Evolutionary conservation across 2,329 filamentous ascomycete genomes (phyloP).

Genomic region (Trichoderma sp.): DNA sequence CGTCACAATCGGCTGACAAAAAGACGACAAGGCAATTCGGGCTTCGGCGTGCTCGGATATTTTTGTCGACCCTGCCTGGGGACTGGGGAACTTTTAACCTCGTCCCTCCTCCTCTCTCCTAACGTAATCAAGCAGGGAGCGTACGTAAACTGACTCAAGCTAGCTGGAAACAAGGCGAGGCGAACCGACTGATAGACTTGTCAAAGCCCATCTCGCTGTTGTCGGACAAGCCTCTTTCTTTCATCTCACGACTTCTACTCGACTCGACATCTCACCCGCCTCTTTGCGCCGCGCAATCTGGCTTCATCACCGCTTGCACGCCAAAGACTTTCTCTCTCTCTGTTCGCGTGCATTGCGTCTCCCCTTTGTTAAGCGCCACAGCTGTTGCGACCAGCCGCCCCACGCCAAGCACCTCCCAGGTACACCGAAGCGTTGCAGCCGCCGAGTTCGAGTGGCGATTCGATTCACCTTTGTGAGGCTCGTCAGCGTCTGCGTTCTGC

Average conservation of each 20-base stretch:
- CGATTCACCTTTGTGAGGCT: neutral
- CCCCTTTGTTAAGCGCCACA: slow-evolving; percentile 21
- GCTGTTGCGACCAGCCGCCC: slow-evolving; percentile 20
- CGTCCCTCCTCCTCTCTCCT: neutral
- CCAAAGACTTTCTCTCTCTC: neutral
- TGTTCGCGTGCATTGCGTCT: neutral
- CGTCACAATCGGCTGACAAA: slow-evolving; percentile 14
- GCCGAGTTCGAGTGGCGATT: slow-evolving; percentile 8
- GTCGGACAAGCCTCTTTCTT: neutral
- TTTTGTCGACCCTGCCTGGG: neutral
- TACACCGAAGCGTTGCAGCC: slow-evolving; percentile 2
- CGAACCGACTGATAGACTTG: slow-evolving; percentile 11
- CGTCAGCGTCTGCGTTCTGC: neutral
- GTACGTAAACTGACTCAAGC: slow-evolving; percentile 18
- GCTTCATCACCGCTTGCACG: slow-evolving; percentile 1
- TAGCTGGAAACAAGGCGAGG: slow-evolving; percentile 11
- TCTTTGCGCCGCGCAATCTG: neutral
- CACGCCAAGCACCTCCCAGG: neutral
- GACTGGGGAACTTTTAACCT: neutral
- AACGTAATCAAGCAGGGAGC: slow-evolving; percentile 20
- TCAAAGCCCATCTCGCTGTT: neutral
- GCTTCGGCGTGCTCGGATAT: slow-evolving; percentile 7
- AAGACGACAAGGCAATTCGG: neutral
- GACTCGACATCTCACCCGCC: neutral
- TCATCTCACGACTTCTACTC: neutral